These are phyloP conservation scores for Trichoderma sp. DNA, from an alignment of 2,329 filamentous ascomycete species.

Conservation along the genomic window DNA sequence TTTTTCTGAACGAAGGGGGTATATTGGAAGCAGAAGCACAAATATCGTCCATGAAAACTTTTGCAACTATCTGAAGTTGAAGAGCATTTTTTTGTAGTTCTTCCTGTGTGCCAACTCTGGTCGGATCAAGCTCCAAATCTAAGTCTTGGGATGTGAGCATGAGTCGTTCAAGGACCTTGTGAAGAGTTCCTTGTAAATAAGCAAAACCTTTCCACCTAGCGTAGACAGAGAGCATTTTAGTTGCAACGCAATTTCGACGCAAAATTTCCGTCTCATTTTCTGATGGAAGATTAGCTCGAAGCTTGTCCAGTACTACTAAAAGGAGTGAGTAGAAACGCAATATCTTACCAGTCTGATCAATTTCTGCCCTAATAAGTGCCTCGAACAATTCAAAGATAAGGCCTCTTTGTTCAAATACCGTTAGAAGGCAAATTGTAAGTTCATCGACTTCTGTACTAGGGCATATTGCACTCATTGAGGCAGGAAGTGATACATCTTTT, in stretches of 20 bases:
- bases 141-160: slow-evolving; percentile 66
- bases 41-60: slow-evolving; percentile 70
- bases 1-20: slow-evolving; percentile 62
- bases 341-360: slow-evolving; percentile 59
- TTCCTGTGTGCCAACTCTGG: slow-evolving; percentile 57
- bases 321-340: neutral
- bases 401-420: slow-evolving; percentile 67
- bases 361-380: slow-evolving; percentile 65
- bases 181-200: slow-evolving; percentile 63
- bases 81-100: slow-evolving; percentile 65
- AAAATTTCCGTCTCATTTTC: slow-evolving; percentile 68
- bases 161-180: slow-evolving; percentile 64
- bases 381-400: slow-evolving; percentile 63
- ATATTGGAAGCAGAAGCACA: slow-evolving; percentile 61
- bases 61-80: slow-evolving; percentile 64
- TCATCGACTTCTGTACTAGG: slow-evolving; percentile 68
- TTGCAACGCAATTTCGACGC: slow-evolving; percentile 67
- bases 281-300: slow-evolving; percentile 26
- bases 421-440: slow-evolving; percentile 64
- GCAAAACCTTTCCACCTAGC: slow-evolving; percentile 67
- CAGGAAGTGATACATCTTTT: slow-evolving; percentile 60
- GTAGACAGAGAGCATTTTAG: slow-evolving; percentile 69
- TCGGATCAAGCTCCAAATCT: slow-evolving; percentile 66
- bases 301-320: neutral
- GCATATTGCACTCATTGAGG: slow-evolving; percentile 63